These are phyloP conservation scores for Capronia epimyces DNA, from an alignment of 2,329 filamentous ascomycete species.

Conservation along the genomic window DNA sequence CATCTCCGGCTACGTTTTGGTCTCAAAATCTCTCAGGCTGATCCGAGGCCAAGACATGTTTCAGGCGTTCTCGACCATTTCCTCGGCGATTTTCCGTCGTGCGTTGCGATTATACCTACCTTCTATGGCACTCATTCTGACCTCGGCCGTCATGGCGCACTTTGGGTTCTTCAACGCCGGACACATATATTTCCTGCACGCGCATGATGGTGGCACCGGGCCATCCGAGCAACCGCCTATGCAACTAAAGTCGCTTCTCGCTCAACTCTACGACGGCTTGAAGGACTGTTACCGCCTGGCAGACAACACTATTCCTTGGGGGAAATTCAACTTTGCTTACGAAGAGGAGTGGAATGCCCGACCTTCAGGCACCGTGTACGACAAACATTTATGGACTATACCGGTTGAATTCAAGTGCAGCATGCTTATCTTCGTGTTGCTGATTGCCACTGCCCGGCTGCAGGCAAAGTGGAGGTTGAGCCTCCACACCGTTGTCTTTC, in stretches of 20 bases:
- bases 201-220: background rate
- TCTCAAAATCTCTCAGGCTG: constrained; percentile 37
- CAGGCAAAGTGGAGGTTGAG: background rate
- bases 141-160: constrained; percentile 34
- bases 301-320: constrained; percentile 15
- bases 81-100: constrained; percentile 42
- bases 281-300: constrained; percentile 11
- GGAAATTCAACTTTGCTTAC: constrained; percentile 1
- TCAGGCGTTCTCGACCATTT: constrained; percentile 36
- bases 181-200: constrained; percentile 2
- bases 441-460: constrained; percentile 9
- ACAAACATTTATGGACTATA: constrained; percentile 44
- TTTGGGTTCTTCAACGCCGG: constrained; percentile 7
- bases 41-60: constrained; percentile 35
- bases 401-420: constrained; percentile 43
- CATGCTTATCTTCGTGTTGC: constrained; percentile 23
- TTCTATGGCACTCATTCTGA: constrained; percentile 35
- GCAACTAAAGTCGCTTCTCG: background rate
- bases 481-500: constrained; percentile 2
- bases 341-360: background rate
- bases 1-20: constrained; percentile 45
- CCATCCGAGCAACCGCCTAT: constrained; percentile 1
- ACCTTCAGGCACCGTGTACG: constrained; percentile 5
- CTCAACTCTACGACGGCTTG: constrained; percentile 6
- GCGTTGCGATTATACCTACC: constrained; percentile 41